Evolutionary conservation across 805 yeast genomes (phyloP), one percentile per base, ranked within the genome.

Genomic region (Kazachstania psychrophila): DNA sequence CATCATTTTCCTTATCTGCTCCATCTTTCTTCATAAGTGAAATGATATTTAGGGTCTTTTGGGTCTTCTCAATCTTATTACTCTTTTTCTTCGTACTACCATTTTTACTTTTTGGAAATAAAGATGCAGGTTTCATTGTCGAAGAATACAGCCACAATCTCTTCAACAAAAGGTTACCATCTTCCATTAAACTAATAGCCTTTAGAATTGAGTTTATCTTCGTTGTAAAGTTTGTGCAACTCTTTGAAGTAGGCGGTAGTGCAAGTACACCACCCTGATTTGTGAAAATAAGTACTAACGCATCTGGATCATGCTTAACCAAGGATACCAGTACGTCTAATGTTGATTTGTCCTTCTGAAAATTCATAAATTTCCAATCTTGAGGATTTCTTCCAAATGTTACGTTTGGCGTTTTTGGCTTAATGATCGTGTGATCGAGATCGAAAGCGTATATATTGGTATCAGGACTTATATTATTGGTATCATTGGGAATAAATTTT

Each of bases 341-440:
- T 3, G 57, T 44, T 2, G 33, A 43, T 9, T n/a, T 24, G 14
- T 42, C 26, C 36, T 37, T 20, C 6, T 52, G 51, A n/a, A 48
- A 55, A 40, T 63, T 66, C 60, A 78, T 68, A 69, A 76, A 78
- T 49, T 65, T 63, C 97, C 97, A 89, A 56, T 89, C 97, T 3
- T 56, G 42, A 1, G 81, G 70, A 6, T 72, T 62, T 17, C 68
- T 58, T 0, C 86, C 68, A 51, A 78, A 85, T 32, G 64, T 69
- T 0, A 83, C 69, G 20, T 50, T 48, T 1, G 52, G 46, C 10
- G 37, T 38, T 51, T 73, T 78, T 0, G 95, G 77, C 12, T 54
- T 53, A 0, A 85, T 73, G 6, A 89, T 47, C 0, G 97, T 89
- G 7, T 75, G 79, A 62, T 89, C 98, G 34, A 89, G 64, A 56